These are phyloP conservation scores for Colletotrichum destructivum DNA, from an alignment of 2,329 filamentous ascomycete genomes.

Conservation along the genomic window DNA sequence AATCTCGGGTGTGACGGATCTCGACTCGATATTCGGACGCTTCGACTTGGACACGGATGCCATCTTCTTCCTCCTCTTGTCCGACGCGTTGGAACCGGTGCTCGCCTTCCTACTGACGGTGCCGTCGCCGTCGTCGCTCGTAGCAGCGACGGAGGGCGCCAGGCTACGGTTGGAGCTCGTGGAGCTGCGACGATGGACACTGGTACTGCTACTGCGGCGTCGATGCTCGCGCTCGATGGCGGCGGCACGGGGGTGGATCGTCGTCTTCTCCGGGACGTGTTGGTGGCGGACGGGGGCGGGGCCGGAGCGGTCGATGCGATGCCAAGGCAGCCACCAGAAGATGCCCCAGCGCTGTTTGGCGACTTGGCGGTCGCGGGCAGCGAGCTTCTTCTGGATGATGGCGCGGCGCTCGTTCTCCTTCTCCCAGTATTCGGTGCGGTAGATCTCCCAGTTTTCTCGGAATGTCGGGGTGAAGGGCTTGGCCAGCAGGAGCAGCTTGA, in stretches of 20 bases:
- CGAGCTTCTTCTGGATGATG: slow-evolving; percentile 78
- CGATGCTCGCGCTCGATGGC: slow-evolving; percentile 63
- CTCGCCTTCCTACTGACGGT: slow-evolving; percentile 61
- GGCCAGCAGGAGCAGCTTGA: slow-evolving; percentile 90
- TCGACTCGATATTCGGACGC: slow-evolving; percentile 62
- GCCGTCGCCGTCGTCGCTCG: slow-evolving; percentile 53
- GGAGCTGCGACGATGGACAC: slow-evolving; percentile 67
- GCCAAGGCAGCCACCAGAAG: slow-evolving; percentile 90
- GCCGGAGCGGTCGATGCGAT: slow-evolving; percentile 52
- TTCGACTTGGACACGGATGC: slow-evolving; percentile 59
- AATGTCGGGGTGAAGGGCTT: slow-evolving; percentile 97
- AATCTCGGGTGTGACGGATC: slow-evolving; percentile 69
- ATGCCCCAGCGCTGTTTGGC: slow-evolving; percentile 79
- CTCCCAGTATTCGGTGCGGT: slow-evolving; percentile 96
- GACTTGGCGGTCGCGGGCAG: slow-evolving; percentile 76
- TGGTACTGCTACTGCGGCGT: slow-evolving; percentile 58
- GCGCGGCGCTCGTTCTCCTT: slow-evolving; percentile 92
- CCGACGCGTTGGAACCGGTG: slow-evolving; percentile 62
- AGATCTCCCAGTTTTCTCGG: slow-evolving; percentile 96
- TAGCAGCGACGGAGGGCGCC: slow-evolving; percentile 61
- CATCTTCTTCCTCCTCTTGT: slow-evolving; percentile 66
- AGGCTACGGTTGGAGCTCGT: slow-evolving; percentile 66
- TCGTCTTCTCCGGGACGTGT: slow-evolving; percentile 56
- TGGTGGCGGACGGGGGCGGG: slow-evolving; percentile 46
- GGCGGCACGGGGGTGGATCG: slow-evolving; percentile 57